Evolutionary conservation across 352 stramenopile species (phyloP).

Genomic region (Phytophthora vignae): DNA sequence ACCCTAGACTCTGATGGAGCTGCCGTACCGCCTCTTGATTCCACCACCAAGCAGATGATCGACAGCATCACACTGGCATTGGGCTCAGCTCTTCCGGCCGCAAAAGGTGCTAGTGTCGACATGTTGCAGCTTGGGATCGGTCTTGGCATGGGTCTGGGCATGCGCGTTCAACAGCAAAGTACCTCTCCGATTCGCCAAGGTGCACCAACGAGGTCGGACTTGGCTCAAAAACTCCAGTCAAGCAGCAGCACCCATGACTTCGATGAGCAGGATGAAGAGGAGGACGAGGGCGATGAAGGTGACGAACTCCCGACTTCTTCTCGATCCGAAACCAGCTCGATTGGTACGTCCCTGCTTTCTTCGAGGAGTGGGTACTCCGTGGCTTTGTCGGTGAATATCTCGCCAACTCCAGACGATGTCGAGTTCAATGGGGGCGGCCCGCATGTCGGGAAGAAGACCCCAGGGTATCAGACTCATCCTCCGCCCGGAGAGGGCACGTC

Average conservation of each 20-base stretch:
- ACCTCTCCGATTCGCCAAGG: slow-evolving; percentile 26
- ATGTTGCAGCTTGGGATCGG: slow-evolving; percentile 87
- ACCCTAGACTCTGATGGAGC: neutral
- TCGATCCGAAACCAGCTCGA: slow-evolving; percentile 42
- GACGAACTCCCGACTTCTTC: slow-evolving; percentile 34
- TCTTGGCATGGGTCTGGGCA: slow-evolving; percentile 90
- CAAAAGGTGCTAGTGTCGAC: slow-evolving; percentile 45
- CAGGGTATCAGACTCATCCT: slow-evolving; percentile 63
- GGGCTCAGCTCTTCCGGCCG: slow-evolving; percentile 50
- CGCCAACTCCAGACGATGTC: slow-evolving; percentile 61
- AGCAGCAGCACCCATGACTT: slow-evolving; percentile 6
- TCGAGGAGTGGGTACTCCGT: slow-evolving; percentile 48
- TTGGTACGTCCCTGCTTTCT: slow-evolving; percentile 34
- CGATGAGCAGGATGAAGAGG: slow-evolving; percentile 18
- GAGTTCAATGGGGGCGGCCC: slow-evolving; percentile 42
- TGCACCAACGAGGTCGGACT: slow-evolving; percentile 19
- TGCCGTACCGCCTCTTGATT: slow-evolving; percentile 34
- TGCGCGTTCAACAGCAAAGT: slow-evolving; percentile 65
- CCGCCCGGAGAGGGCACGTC: slow-evolving; percentile 63
- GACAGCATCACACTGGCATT: slow-evolving; percentile 80
- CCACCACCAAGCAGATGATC: slow-evolving; percentile 74
- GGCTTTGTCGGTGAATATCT: slow-evolving; percentile 56
- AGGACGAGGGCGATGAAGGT: slow-evolving; percentile 35
- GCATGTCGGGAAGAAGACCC: slow-evolving; percentile 58
- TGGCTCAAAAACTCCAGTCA: slow-evolving; percentile 17